Conservation (phyloP, 257 asterid species). For the Gentiana macrophylla region DNA sequence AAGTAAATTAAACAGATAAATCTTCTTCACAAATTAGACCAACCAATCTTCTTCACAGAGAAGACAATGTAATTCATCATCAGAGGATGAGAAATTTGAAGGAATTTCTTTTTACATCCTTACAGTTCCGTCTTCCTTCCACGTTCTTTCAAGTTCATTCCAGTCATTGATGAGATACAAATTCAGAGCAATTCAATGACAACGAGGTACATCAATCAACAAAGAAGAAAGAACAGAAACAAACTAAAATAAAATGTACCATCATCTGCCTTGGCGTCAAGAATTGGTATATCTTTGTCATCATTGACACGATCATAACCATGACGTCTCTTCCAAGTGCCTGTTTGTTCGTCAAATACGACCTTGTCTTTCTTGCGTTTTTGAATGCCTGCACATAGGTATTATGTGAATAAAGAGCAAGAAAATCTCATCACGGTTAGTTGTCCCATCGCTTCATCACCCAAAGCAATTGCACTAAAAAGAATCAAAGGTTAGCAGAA, state of each 20-base stretch:
- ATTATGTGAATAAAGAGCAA: background rate
- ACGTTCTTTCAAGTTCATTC: too few relatives aligned
- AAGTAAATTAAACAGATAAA: too few relatives aligned
- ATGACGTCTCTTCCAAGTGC: slow-evolving; percentile 79
- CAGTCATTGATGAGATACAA: too few relatives aligned
- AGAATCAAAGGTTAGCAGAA: background rate
- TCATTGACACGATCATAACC: slow-evolving; percentile 93
- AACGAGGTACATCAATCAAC: background rate
- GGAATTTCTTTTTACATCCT: too few relatives aligned
- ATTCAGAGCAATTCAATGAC: background rate
- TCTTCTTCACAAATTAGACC: too few relatives aligned
- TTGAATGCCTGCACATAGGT: slow-evolving; percentile 49
- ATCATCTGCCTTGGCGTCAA: slow-evolving; percentile 86
- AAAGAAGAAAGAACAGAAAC: background rate
- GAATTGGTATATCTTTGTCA: slow-evolving; percentile 79
- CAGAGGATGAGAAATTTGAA: too few relatives aligned
- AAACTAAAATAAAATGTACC: slow-evolving; percentile 28
- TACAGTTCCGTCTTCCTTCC: too few relatives aligned
- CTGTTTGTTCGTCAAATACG: slow-evolving; percentile 71
- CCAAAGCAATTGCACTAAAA: slow-evolving; percentile 1
- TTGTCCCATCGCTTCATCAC: background rate
- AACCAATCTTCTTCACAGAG: too few relatives aligned
- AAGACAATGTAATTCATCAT: too few relatives aligned
- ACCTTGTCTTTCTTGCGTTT: slow-evolving; percentile 65
- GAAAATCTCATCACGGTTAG: background rate